Conservation (phyloP, 495 filamentous ascomycete species). For the Aspergillus sclerotioniger region DNA sequence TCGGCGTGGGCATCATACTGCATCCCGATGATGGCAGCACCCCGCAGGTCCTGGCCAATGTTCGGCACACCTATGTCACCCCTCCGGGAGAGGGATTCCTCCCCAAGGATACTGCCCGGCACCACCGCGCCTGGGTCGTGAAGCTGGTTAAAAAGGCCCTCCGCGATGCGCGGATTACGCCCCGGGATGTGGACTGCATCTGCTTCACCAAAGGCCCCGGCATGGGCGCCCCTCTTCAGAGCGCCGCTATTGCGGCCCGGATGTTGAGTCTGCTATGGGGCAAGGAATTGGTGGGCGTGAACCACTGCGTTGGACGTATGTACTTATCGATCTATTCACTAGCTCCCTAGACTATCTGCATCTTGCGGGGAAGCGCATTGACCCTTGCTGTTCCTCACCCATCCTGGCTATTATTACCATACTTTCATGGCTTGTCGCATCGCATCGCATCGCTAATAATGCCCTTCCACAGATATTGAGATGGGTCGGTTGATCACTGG, state of each 20-base stretch:
- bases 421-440: too few species aligned
- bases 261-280: slow-evolving; percentile 81
- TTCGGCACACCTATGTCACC: slow-evolving; percentile 89
- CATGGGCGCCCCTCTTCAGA: slow-evolving; percentile 94
- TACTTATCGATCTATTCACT: slow-evolving; percentile 8
- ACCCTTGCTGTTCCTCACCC: background rate
- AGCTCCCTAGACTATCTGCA: background rate
- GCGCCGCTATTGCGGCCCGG: slow-evolving; percentile 80
- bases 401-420: too few species aligned
- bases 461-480: slow-evolving; percentile 65
- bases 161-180: slow-evolving; percentile 57
- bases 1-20: slow-evolving; percentile 88
- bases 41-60: slow-evolving; percentile 82
- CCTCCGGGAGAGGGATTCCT: slow-evolving; percentile 94
- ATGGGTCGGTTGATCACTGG: slow-evolving; percentile 96
- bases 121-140: slow-evolving; percentile 86
- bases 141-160: slow-evolving; percentile 75
- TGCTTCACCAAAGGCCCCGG: slow-evolving; percentile 95
- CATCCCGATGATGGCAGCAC: slow-evolving; percentile 64
- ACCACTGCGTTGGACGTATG: slow-evolving; percentile 93
- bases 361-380: background rate
- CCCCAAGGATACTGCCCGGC: slow-evolving; percentile 90
- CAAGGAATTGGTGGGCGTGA: slow-evolving; percentile 86
- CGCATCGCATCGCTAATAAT: background rate
- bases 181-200: slow-evolving; percentile 77